These are phyloP conservation scores for Pontederia crassipes DNA, from an alignment of 176 grass and related monocot species.

Conservation along the genomic window DNA sequence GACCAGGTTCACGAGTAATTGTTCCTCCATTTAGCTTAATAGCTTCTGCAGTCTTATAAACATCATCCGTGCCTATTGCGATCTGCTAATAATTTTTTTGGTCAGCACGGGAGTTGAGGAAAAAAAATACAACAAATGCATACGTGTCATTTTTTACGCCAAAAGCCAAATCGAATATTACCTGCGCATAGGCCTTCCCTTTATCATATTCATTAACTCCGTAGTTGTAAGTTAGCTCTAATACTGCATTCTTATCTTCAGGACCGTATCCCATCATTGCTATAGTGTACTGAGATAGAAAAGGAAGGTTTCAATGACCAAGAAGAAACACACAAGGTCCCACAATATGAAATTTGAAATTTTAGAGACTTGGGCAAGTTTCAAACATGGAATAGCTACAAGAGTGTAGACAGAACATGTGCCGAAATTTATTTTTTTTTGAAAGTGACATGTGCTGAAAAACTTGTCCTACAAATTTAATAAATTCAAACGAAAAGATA, in stretches of 20 bases:
- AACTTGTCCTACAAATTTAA: too few species aligned
- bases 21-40: slow-evolving; percentile 61
- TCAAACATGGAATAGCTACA: too few species aligned
- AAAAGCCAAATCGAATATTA: slow-evolving; percentile 14
- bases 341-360: too few species aligned
- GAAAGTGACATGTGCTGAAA: too few species aligned
- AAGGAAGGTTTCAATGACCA: background rate
- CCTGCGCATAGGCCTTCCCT: slow-evolving; percentile 97
- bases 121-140: too few species aligned
- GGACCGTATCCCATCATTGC: slow-evolving; percentile 99
- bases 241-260: slow-evolving; percentile 87
- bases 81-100: slow-evolving; percentile 33
- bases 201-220: slow-evolving; percentile 75
- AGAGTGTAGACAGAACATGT: too few species aligned
- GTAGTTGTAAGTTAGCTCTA: slow-evolving; percentile 96
- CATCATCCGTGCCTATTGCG: slow-evolving; percentile 96
- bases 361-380: too few species aligned
- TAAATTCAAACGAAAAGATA: too few species aligned
- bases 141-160: too few species aligned
- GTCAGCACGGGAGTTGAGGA: too few species aligned
- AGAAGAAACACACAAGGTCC: too few species aligned
- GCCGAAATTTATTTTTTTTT: too few species aligned
- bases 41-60: slow-evolving; percentile 85
- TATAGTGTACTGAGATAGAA: slow-evolving; percentile 54
- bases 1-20: slow-evolving; percentile 80